Percentiles rank a stretch among this genome's conserved stretches.
phyloP scores from a whole-genome alignment of 768 basidiomycete genomes.

The Omphalotus guepiniiformis region DNA sequence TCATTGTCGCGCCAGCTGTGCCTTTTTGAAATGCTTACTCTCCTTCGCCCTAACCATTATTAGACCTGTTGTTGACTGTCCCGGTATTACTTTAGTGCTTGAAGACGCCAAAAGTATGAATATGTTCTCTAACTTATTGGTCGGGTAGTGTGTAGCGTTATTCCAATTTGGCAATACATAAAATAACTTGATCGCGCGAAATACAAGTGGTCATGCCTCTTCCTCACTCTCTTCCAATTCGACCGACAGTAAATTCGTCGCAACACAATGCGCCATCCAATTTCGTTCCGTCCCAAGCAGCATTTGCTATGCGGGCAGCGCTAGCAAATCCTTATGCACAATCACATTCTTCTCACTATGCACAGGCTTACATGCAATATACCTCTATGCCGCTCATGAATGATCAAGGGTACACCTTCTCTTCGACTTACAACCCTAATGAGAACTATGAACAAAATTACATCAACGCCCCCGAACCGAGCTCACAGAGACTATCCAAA shows the following conservation, averaged over 20 bases:
- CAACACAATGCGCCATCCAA: not conserved
- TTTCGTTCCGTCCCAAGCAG: not conserved
- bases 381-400: slow-evolving; percentile 20
- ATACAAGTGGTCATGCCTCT: not conserved
- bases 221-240: not conserved
- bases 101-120: slow-evolving; percentile 10
- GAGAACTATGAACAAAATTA: not conserved
- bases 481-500: not conserved
- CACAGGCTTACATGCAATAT: slow-evolving; percentile 46
- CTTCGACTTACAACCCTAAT: slow-evolving; percentile 31
- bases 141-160: slow-evolving; percentile 6
- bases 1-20: no score
- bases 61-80: not conserved
- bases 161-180: not conserved
- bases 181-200: not conserved
- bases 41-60: slow-evolving; percentile 6
- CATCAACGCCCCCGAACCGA: not conserved
- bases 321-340: slow-evolving; percentile 5
- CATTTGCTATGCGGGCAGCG: slow-evolving; percentile 3
- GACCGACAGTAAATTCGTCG: not conserved
- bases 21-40: not conserved
- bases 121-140: slow-evolving; percentile 10
- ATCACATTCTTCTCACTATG: slow-evolving; percentile 46
- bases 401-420: slow-evolving; percentile 32
- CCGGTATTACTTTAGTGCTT: slow-evolving; percentile 10